Conservation (phyloP, 768 basidiomycete genomes). For the Hortiboletus flavorubellus region DNA sequence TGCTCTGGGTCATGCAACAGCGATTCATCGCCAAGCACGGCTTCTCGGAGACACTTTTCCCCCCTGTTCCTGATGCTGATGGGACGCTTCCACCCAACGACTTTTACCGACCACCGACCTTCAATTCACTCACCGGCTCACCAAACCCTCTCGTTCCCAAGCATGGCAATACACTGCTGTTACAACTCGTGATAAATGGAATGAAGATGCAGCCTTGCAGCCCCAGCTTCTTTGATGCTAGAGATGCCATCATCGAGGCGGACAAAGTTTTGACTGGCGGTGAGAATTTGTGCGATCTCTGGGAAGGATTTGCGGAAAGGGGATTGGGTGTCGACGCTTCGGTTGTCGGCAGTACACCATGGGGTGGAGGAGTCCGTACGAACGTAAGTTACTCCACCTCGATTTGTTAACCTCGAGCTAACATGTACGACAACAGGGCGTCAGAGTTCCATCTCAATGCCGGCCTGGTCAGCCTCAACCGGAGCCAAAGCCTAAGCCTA, state of each 20-base stretch:
- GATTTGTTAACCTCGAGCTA: not conserved
- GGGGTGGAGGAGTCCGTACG: slow-evolving; percentile 87
- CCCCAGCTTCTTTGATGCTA: slow-evolving; percentile 86
- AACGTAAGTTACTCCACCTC: slow-evolving; percentile 42
- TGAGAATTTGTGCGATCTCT: slow-evolving; percentile 87
- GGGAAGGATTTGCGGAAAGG: slow-evolving; percentile 78
- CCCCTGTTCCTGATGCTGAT: slow-evolving; percentile 62
- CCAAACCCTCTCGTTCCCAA: slow-evolving; percentile 66
- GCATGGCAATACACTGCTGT: slow-evolving; percentile 84
- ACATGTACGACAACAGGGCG: slow-evolving; percentile 32
- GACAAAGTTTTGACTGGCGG: slow-evolving; percentile 89
- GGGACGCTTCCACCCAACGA: slow-evolving; percentile 60
- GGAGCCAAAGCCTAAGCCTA: slow-evolving; percentile 24
- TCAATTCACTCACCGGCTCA: slow-evolving; percentile 29
- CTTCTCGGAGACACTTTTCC: slow-evolving; percentile 75
- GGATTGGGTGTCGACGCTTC: slow-evolving; percentile 79
- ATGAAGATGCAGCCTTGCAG: slow-evolving; percentile 97
- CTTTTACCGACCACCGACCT: slow-evolving; percentile 59
- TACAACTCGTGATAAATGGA: slow-evolving; percentile 83
- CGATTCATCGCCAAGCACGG: slow-evolving; percentile 79
- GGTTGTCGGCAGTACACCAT: slow-evolving; percentile 76
- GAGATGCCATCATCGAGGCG: slow-evolving; percentile 87
- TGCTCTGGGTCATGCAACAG: slow-evolving; percentile 78
- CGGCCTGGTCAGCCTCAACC: slow-evolving; percentile 17
- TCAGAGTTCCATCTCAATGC: slow-evolving; percentile 41